A percentile compares a stretch with the other conserved stretches of the same genome.
These are phyloP conservation scores for Lumnitzera racemosa DNA, from an alignment of 345 rosid species.

Conservation along the genomic window DNA sequence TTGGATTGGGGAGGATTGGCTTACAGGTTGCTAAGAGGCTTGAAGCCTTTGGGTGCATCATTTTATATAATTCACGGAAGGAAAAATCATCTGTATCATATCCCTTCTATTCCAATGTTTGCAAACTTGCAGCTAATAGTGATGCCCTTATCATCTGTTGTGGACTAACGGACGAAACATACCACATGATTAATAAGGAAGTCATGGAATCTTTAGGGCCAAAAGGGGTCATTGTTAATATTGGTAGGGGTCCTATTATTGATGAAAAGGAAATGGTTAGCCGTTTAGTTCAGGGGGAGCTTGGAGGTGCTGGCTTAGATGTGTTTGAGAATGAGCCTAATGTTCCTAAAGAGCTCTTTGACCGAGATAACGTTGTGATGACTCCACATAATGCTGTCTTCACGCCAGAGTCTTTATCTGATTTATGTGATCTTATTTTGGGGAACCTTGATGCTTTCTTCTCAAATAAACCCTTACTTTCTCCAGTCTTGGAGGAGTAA, in stretches of 20 bases:
- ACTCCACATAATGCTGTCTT: conserved; percentile 33
- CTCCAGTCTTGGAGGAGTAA: conserved; percentile 1
- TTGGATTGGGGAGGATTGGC: conserved; percentile 46
- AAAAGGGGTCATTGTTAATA: conserved; percentile 34
- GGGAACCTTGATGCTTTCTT: conserved; percentile 58
- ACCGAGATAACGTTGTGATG: conserved; percentile 36
- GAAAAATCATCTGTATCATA: conserved; percentile 22
- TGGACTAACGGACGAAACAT: conserved; percentile 25
- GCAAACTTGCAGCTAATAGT: conserved; percentile 30
- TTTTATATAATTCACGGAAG: conserved; percentile 33
- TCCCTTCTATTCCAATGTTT: conserved; percentile 20
- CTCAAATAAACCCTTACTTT: conserved; percentile 24
- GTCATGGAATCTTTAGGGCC: conserved; percentile 34
- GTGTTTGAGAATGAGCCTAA: conserved; percentile 51
- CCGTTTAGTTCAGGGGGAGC: conserved; percentile 36
- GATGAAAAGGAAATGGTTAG: conserved; percentile 44
- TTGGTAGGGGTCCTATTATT: conserved; percentile 38
- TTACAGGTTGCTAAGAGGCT: conserved; percentile 28
- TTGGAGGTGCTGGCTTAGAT: conserved; percentile 53
- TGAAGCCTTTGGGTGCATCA: conserved; percentile 33
- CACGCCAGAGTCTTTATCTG: conserved; percentile 33
- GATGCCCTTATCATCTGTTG: conserved; percentile 37
- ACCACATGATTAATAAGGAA: conserved; percentile 35
- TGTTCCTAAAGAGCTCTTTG: conserved; percentile 32
- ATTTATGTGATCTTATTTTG: conserved; percentile 21